Conservation (phyloP, 306 rosid genomes). For the Trichosanthes cucumerina region DNA sequence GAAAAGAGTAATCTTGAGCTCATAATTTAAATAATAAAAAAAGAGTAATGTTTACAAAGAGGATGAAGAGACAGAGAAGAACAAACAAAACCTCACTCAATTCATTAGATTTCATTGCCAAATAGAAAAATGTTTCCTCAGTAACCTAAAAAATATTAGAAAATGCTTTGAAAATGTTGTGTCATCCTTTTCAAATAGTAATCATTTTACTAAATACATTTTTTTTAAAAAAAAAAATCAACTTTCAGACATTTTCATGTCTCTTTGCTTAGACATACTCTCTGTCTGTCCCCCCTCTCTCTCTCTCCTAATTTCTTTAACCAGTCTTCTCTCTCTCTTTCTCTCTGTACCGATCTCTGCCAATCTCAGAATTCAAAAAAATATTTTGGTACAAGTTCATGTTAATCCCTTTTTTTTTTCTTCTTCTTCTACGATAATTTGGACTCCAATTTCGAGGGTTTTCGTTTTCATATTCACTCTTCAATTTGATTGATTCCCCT, state of each 20-base stretch:
- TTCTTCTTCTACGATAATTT: conserved; percentile 9
- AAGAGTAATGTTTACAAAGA: background rate
- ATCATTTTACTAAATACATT: conserved; percentile 3
- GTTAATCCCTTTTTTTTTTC: conserved; percentile 17
- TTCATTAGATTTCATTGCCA: conserved; percentile 1
- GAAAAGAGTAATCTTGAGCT: background rate
- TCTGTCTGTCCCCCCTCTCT: conserved; percentile 14
- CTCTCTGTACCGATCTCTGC: conserved; percentile 51
- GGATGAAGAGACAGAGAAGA: background rate
- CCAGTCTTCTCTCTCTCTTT: background rate
- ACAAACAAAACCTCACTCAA: background rate
- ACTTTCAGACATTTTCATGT: conserved; percentile 11
- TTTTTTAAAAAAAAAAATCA: background rate
- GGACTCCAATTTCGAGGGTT: conserved; percentile 29
- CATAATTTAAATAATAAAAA: background rate
- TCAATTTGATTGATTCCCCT: conserved; percentile 17
- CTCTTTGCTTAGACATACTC: conserved; percentile 8
- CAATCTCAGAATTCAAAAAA: conserved; percentile 34
- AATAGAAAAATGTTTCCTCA: background rate
- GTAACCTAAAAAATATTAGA: background rate
- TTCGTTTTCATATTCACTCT: conserved; percentile 12
- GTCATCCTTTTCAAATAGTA: conserved; percentile 6
- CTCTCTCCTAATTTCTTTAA: conserved; percentile 44
- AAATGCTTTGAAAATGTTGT: background rate
- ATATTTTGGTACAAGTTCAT: conserved; percentile 16